phyloP scores from a whole-genome alignment of 208 protist genomes.

The Endotrypanum monterogeii region DNA sequence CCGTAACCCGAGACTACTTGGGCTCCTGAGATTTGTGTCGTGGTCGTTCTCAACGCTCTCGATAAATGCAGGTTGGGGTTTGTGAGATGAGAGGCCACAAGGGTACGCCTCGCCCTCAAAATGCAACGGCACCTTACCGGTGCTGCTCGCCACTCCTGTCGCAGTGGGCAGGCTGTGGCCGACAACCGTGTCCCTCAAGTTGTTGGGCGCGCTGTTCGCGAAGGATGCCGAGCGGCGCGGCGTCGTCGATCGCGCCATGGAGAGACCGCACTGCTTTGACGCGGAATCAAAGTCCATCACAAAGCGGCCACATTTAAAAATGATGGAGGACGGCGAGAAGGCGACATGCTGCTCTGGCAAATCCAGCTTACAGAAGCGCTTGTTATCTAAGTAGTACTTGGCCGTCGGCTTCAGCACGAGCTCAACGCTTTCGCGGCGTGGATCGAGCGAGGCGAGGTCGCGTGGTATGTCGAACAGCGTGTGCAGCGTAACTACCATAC shows the following conservation, averaged over 20 bases:
- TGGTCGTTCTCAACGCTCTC: constrained; percentile 20
- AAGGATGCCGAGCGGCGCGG: constrained; percentile 23
- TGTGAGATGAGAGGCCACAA: neutral
- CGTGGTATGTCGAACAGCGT: constrained; percentile 64
- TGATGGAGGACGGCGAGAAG: constrained; percentile 50
- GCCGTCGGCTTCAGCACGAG: constrained; percentile 55
- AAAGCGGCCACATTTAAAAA: constrained; percentile 45
- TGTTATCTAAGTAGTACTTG: constrained; percentile 59
- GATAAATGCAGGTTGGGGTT: constrained; percentile 8
- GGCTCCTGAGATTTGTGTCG: constrained; percentile 18
- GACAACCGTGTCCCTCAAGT: constrained; percentile 5
- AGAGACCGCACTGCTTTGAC: constrained; percentile 9
- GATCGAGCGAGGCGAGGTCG: constrained; percentile 50
- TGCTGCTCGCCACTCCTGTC: constrained; percentile 19
- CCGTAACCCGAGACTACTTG: constrained; percentile 5
- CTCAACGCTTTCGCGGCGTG: constrained; percentile 40
- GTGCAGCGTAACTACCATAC: constrained; percentile 53
- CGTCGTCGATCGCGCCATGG: constrained; percentile 6
- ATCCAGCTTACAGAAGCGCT: constrained; percentile 43
- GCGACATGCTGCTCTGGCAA: constrained; percentile 43
- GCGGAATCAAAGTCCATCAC: constrained; percentile 54
- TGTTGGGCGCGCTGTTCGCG: constrained; percentile 14
- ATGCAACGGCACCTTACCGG: constrained; percentile 14
- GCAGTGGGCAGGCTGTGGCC: neutral
- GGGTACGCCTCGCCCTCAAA: constrained; percentile 13